Evolutionary conservation across 75 land plant species (phyloP), one percentile per base, ranked within the genome.

Genomic region (Sequoiadendron giganteum): DNA sequence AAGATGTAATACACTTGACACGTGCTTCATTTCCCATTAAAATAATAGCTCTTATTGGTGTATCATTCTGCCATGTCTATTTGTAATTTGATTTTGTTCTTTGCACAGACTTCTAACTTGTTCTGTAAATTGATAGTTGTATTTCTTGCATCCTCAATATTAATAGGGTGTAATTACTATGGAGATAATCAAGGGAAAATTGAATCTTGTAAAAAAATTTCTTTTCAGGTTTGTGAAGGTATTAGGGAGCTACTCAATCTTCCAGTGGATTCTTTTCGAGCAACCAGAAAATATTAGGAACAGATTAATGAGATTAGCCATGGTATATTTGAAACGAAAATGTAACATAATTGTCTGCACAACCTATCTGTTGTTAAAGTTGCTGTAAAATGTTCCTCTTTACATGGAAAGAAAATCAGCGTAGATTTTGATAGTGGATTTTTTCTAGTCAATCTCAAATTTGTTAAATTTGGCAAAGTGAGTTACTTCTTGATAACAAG

Each of bases 161-260:
- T 81, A 28, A 81, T 45, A 45, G 48, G 42, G n/a, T 43, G 5
- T 18, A 15, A 42, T 80, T 43, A 6, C 84, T 28, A 9, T 45
- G 9, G 40, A 87, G 87, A 43, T 19, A 30, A 85, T 19, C 3
- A 5, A 40, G 38, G 25, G 40, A 18, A 73, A 78, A 14, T 84
- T 86, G 40, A 48, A 19, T 47, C 49, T 28, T 45, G 25, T 45
- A 0, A 2, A 0, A 25, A 28, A 18, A 30, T 52, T 86, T 85
- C 47, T 89, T 75, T 85, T 49, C 88, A 93, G 94, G 93, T 93
- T 6, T 90, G 89, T 49, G 94, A 92, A 91, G 96, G 96, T 47
- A 95, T 95, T 48, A 88, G 92, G 45, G 96, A 95, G 79, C 84
- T 95, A 78, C 88, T 95, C 76, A 90, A 93, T 42, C 73, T 93